Conservation (phyloP, 805 yeast species). For the Pichia gijzeniarum region DNA sequence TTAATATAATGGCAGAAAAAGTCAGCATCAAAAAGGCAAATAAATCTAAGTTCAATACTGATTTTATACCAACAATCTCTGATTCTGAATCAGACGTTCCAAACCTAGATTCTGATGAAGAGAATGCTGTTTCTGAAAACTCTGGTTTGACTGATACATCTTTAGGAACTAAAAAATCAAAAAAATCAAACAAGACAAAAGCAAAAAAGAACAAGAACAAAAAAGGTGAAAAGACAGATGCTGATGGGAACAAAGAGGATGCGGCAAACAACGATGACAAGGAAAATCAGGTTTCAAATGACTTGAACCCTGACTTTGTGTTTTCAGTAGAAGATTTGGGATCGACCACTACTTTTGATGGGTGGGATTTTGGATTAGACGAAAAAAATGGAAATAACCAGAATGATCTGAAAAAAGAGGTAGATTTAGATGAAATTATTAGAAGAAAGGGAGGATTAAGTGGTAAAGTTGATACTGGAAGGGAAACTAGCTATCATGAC, state of each 20-base stretch:
- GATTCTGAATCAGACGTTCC: constrained; percentile 68
- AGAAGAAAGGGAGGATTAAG: constrained; percentile 71
- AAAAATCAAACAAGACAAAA: constrained; percentile 1
- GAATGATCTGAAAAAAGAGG: constrained; percentile 41
- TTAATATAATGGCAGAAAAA: no score
- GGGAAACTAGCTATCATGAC: constrained; percentile 33
- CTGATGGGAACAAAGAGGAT: not conserved
- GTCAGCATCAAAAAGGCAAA: no score
- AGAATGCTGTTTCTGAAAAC: constrained; percentile 15
- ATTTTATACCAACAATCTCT: constrained; percentile 67
- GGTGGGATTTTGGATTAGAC: constrained; percentile 68
- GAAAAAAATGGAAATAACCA: constrained; percentile 25
- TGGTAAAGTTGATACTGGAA: constrained; percentile 26
- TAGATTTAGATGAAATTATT: constrained; percentile 83
- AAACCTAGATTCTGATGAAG: constrained; percentile 32
- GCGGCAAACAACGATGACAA: constrained; percentile 22
- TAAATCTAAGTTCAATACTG: constrained; percentile 26
- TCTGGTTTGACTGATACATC: not conserved
- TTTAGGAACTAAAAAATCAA: not conserved
- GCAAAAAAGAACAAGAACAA: constrained; percentile 2
- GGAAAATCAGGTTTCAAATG: constrained; percentile 41
- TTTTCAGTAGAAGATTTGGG: constrained; percentile 48
- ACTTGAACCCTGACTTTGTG: constrained; percentile 65
- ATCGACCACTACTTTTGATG: constrained; percentile 43
- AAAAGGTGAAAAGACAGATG: constrained; percentile 16